Conservation (phyloP, 371 early-diverging fungal genomes). For the Amoeboaphelidium protococcarum region DNA sequence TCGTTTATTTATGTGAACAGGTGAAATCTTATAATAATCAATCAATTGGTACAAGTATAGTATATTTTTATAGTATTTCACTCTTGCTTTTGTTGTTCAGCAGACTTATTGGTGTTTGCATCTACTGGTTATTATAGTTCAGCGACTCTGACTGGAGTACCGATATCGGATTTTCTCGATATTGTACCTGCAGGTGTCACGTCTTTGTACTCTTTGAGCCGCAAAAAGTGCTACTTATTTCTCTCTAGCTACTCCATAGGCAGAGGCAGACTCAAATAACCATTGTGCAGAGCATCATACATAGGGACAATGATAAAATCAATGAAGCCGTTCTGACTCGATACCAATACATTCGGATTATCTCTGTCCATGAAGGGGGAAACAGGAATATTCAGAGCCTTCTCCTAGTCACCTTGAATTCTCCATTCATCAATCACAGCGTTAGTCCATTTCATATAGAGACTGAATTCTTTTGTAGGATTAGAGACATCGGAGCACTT, state of each 20-base stretch:
- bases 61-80: too few species aligned
- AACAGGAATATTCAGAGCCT: conserved; percentile 22
- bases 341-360: neutral
- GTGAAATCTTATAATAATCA: too few species aligned
- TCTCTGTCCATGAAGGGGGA: conserved; percentile 23
- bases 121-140: too few species aligned
- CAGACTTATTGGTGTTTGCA: too few species aligned
- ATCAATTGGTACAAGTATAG: too few species aligned
- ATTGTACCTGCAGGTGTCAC: too few species aligned
- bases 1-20: too few species aligned
- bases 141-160: too few species aligned
- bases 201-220: neutral
- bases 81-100: too few species aligned
- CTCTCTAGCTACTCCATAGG: neutral
- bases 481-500: conserved; percentile 67
- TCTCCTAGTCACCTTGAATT: conserved; percentile 33
- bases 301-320: conserved; percentile 4
- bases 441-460: conserved; percentile 17
- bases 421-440: conserved; percentile 26
- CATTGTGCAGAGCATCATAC: conserved; percentile 1
- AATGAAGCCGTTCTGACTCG: conserved; percentile 4
- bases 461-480: conserved; percentile 12
- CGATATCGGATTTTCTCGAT: too few species aligned
- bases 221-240: neutral
- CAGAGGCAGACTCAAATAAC: neutral